Base-by-base conservation (phyloP, 225 moss, liverwort and hornwort genomes). In the Sphagnum contortum region DNA sequence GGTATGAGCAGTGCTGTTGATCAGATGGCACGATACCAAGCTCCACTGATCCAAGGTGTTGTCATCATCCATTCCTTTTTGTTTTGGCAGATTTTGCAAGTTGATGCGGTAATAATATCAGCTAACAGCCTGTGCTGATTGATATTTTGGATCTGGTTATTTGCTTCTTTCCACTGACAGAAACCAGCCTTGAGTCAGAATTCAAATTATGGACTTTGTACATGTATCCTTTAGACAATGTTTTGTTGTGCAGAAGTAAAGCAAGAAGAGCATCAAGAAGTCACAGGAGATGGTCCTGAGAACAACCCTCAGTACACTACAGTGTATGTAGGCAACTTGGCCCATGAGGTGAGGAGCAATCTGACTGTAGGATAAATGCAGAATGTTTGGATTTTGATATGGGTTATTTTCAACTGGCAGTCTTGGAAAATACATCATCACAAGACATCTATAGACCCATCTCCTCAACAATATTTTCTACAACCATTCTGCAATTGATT, bases 1-100 rank as follows among this genome's bases (percentile, higher is more conserved):
- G 83, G 69, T 62, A 72, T 80, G 69, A 82, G 77, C 44, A 83
- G 79, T 65, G 75, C 74, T 5, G 84, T 82, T 47, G 96, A 98
- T 48, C 81, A 78, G 63, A 79, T 90, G 44, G 87, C 80, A 12
- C 79, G 75, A 67, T 75, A 89, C 57, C 79, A 89, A 68, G 71
- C 77, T 65, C 82, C 93, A 69, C 80, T 78, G 59, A 65, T 71
- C 49, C 85, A 85, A 81, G 85, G 85, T 85, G 49, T 46, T 29
- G 29, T 29, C 29, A 29, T 29, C 70, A 12, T 61, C 47, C 45
- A 64, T 50, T 12, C 12, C 11, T 49, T 8, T 64, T 12, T 64
- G 4, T 48, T 12, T 29, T 64, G 48, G 12, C 61, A 29, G 61
- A 61, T 47, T 47, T 61, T 61, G 61, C 45, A 55, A 55, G 8